phyloP scores from a whole-genome alignment of 2,329 filamentous ascomycete genomes.

The Aspergillus carbonarius region DNA sequence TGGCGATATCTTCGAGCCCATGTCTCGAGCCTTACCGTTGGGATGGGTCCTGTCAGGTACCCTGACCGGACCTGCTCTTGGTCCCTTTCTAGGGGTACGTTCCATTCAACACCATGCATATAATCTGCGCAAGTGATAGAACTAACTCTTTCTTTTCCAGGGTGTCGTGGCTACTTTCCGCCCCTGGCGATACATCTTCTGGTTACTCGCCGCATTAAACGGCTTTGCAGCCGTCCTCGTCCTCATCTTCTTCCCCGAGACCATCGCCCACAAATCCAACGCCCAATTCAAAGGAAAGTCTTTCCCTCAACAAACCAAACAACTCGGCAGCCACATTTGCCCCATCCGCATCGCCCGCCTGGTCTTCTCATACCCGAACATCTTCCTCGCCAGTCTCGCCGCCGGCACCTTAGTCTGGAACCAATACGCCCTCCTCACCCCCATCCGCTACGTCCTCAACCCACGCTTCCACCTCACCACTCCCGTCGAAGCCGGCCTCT shows the following conservation, averaged over 20 bases:
- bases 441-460: slow-evolving; percentile 71
- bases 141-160: slow-evolving; percentile 55
- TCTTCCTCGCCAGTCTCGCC: slow-evolving; percentile 61
- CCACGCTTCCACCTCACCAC: slow-evolving; percentile 68
- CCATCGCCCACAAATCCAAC: slow-evolving; percentile 64
- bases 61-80: slow-evolving; percentile 68
- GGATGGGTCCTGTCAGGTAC: slow-evolving; percentile 73
- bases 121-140: background rate
- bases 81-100: slow-evolving; percentile 44
- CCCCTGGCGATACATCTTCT: slow-evolving; percentile 74
- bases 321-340: slow-evolving; percentile 64
- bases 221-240: slow-evolving; percentile 60
- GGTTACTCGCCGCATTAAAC: slow-evolving; percentile 69
- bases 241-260: slow-evolving; percentile 69
- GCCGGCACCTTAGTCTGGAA: slow-evolving; percentile 70
- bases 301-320: slow-evolving; percentile 49
- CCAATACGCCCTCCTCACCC: slow-evolving; percentile 68
- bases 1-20: slow-evolving; percentile 65
- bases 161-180: slow-evolving; percentile 75
- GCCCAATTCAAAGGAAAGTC: slow-evolving; percentile 61
- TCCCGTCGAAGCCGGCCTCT: slow-evolving; percentile 67
- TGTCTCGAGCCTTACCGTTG: slow-evolving; percentile 69
- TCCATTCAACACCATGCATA: background rate
- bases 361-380: slow-evolving; percentile 68
- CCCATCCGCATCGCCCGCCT: slow-evolving; percentile 61